Percentiles rank a stretch among this genome's conserved stretches.
phyloP scores from a whole-genome alignment of 2,329 filamentous ascomycete species.

The Chaetomiaceae sp. region DNA sequence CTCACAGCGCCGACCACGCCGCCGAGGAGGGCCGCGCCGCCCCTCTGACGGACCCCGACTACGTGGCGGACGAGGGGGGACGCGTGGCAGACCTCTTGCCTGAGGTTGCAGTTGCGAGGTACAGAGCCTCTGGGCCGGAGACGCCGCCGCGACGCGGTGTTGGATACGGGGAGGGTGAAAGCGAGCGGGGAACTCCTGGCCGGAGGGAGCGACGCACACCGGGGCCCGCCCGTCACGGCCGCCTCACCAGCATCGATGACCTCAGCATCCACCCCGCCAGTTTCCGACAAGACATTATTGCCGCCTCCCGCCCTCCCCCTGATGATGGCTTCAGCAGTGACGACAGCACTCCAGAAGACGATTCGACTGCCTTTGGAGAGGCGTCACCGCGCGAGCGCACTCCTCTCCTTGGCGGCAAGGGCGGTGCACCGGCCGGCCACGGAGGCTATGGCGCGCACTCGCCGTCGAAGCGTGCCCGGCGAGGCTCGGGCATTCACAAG shows the following conservation, averaged over 20 bases:
- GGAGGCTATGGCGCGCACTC: slow-evolving; percentile 19
- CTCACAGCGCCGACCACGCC: slow-evolving; percentile 17
- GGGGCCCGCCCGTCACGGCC: slow-evolving; percentile 47
- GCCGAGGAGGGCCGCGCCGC: slow-evolving; percentile 49
- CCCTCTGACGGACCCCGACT: slow-evolving; percentile 32
- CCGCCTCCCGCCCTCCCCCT: slow-evolving; percentile 61
- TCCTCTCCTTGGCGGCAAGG: slow-evolving; percentile 40
- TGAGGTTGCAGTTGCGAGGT: slow-evolving; percentile 51
- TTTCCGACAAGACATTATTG: slow-evolving; percentile 88
- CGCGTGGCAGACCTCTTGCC: slow-evolving; percentile 57
- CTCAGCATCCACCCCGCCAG: slow-evolving; percentile 84
- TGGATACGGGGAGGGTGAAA: slow-evolving; percentile 25
- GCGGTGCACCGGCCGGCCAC: slow-evolving; percentile 7
- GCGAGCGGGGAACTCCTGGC: slow-evolving; percentile 19
- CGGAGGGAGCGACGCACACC: slow-evolving; percentile 39
- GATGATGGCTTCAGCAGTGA: slow-evolving; percentile 45
- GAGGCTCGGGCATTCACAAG: slow-evolving; percentile 55
- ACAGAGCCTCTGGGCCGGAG: slow-evolving; percentile 27
- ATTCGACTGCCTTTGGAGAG: slow-evolving; percentile 39
- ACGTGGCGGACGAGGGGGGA: slow-evolving; percentile 50
- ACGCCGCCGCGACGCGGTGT: slow-evolving; percentile 37
- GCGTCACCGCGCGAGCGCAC: slow-evolving; percentile 39
- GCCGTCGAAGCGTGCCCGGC: slow-evolving; percentile 29
- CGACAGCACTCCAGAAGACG: slow-evolving; percentile 49
- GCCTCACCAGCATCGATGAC: slow-evolving; percentile 60